Conservation (phyloP, 2,329 filamentous ascomycete species). For the Scedosporium minutisporum region DNA sequence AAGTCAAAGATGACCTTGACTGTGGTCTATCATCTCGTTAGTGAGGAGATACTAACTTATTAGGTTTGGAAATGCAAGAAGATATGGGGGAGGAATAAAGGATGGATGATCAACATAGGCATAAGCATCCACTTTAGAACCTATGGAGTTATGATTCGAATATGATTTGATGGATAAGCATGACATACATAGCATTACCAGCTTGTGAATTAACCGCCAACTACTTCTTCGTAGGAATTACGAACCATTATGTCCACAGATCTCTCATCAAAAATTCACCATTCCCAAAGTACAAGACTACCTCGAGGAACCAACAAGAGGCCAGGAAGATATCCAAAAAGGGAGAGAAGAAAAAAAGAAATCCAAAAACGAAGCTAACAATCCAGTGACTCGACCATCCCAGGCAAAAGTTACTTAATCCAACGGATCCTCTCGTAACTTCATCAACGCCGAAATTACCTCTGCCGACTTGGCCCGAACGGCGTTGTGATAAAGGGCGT, state of each 20-base stretch:
- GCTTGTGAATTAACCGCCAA: no score
- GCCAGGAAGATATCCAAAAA: no score
- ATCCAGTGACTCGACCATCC: not conserved
- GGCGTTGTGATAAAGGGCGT: slow-evolving; percentile 79
- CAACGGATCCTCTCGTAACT: slow-evolving; percentile 31
- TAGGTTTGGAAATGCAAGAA: not conserved
- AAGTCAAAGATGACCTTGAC: slow-evolving; percentile 19
- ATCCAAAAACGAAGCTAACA: not conserved
- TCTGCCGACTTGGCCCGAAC: slow-evolving; percentile 65
- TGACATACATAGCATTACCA: not conserved
- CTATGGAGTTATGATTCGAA: not conserved
- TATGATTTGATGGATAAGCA: not conserved
- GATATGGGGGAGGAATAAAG: not conserved
- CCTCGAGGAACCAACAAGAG: no score
- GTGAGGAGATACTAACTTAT: not conserved
- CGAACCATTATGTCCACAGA: not conserved
- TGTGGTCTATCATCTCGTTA: not conserved
- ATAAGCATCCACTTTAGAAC: not conserved
- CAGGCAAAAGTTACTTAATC: slow-evolving; percentile 3
- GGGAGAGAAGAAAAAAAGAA: not conserved
- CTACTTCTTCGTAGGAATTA: no score
- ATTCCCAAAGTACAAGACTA: no score
- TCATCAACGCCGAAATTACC: slow-evolving; percentile 46
- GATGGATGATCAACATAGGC: not conserved
- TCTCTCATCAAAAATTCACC: no score